Base-by-base conservation (phyloP, 2,329 filamentous ascomycete genomes). In the Aspergillus neoniger region DNA sequence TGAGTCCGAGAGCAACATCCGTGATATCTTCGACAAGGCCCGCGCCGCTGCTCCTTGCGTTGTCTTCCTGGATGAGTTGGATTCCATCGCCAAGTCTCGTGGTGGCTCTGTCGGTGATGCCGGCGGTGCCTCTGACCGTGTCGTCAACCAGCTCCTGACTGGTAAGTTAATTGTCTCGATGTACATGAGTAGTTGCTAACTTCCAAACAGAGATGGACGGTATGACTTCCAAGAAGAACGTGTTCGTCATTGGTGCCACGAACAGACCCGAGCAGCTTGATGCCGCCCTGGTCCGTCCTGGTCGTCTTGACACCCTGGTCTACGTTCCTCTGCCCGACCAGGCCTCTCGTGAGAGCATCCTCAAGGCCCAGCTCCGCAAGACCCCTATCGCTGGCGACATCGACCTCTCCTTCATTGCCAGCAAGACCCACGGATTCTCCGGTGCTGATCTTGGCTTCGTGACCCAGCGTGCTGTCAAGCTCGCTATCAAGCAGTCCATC, bases 211-310 rank as follows among this genome's bases (percentile, higher is more conserved):
- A 98, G 87, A 97, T 98, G 94, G 94, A 98, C 70, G 94, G 94
- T 72, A 98, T 98, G 94, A 98, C 94, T 49, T 97, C 94, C 41
- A 99, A 99, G 91, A 99, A 99, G 91, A 99, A 99, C 78, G 95
- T 99, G 67, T 99, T 99, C 81, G 95, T 99, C 67, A 99, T 99
- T 72, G 95, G 95, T 78, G 95, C 95, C 49, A 99, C 95, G 80
- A 99, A 99, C 85, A 87, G 95, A 83, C 95, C 95, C 47, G 95
- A 99, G 83, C 95, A 98, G 83, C 91, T 99, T 62, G 95, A 99
- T 79, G 95, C 95, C 76, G 95, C 95, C 70, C 86, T 99, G 71
- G 97, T 94, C 86, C 93, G 95, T 86, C 95, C 95, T 59, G 95
- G 95, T 70, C 95, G 95, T 92, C 90, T 99, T 52, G 95, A 99